A percentile compares a stretch with the other conserved stretches of the same genome.
These are phyloP conservation scores for Arbutus unedo DNA, from an alignment of 148 eudicot species.

Conservation along the genomic window DNA sequence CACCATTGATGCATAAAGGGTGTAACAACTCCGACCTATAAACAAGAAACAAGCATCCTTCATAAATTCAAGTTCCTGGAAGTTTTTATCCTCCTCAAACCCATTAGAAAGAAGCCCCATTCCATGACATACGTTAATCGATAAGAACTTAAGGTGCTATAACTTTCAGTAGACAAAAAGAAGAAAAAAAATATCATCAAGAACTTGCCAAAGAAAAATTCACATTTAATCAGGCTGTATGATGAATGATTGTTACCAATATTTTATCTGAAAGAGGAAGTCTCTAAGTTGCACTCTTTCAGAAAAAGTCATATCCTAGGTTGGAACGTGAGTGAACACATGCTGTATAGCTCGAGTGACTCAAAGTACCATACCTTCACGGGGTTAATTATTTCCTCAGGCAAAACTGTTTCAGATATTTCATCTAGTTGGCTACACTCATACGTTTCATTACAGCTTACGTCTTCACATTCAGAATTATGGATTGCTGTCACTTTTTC, in stretches of 20 bases:
- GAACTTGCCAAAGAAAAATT: background rate
- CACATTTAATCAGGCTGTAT: background rate
- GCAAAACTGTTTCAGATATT: constrained; percentile 46
- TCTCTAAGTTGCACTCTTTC: background rate
- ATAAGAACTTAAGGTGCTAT: background rate
- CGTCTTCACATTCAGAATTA: constrained; percentile 43
- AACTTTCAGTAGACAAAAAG: background rate
- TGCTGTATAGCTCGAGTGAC: background rate
- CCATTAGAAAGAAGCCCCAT: background rate
- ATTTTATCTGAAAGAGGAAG: background rate
- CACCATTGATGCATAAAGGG: background rate
- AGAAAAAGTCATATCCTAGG: background rate
- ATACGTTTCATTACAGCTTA: constrained; percentile 32
- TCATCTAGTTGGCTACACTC: constrained; percentile 51
- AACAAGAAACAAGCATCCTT: background rate
- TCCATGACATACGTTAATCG: background rate
- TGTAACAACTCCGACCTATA: background rate
- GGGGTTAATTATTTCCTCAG: constrained; percentile 44
- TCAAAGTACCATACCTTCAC: constrained; percentile 59
- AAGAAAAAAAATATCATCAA: background rate
- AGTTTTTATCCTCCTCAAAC: background rate
- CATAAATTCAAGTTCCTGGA: background rate
- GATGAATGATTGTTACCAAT: background rate
- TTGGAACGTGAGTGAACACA: too few species aligned
- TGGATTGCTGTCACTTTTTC: constrained; percentile 27